Evolutionary conservation across 148 eudicot genomes (phyloP).

Genomic region (Nepenthes mirabilis): DNA sequence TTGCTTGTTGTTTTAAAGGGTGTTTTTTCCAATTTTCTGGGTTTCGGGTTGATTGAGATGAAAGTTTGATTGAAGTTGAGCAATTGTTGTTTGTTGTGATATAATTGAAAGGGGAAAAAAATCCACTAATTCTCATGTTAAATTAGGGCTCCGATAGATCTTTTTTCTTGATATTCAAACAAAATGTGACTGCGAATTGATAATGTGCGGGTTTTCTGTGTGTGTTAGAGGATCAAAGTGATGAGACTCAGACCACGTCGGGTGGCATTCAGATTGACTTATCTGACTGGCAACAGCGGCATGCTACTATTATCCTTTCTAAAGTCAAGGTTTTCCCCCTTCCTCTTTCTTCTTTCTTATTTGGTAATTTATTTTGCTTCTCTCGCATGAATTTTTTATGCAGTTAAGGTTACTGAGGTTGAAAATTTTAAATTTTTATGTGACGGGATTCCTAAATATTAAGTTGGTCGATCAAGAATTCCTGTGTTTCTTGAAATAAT

Average conservation of each 20-base stretch:
- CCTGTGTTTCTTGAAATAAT: no score
- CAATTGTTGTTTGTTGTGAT: neutral
- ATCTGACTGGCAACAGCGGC: slow-evolving; percentile 81
- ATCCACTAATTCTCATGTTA: no score
- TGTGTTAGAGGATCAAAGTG: slow-evolving; percentile 27
- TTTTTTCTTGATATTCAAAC: neutral
- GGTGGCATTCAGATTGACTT: slow-evolving; percentile 52
- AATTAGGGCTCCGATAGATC: neutral
- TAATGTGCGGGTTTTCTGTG: neutral
- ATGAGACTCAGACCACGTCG: slow-evolving; percentile 17
- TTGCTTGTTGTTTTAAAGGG: neutral
- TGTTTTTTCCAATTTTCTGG: neutral
- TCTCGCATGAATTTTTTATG: neutral
- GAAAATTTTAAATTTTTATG: no score
- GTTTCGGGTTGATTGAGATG: slow-evolving; percentile 1
- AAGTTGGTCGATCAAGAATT: no score
- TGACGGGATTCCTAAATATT: no score
- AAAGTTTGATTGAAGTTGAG: neutral
- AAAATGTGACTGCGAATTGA: no score
- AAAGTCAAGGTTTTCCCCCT: slow-evolving; percentile 53
- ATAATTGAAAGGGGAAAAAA: no score
- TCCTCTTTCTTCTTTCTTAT: neutral
- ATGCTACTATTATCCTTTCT: slow-evolving; percentile 66
- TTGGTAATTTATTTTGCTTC: neutral
- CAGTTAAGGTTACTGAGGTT: neutral